Percentiles rank a stretch among this genome's conserved stretches.
phyloP scores from a whole-genome alignment of 331 rosid genomes.

The Quercus phellos region DNA sequence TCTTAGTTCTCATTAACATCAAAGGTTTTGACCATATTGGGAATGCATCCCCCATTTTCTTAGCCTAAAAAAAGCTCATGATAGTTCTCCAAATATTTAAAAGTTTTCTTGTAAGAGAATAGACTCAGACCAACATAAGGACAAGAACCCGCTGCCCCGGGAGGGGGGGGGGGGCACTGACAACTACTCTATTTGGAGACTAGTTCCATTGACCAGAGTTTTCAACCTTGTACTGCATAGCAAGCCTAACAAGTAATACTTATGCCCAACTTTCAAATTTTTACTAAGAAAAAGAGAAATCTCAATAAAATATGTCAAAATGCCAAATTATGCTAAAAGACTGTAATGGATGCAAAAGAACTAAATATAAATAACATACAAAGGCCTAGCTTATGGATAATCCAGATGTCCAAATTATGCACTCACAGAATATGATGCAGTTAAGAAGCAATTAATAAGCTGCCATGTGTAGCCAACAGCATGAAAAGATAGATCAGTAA shows the following conservation, averaged over 20 bases:
- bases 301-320: background rate
- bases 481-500: conserved; percentile 83
- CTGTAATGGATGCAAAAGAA: background rate
- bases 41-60: background rate
- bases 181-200: background rate
- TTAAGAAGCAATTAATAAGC: conserved; percentile 80
- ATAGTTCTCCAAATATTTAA: background rate
- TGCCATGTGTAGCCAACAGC: conserved; percentile 93
- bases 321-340: conserved; percentile 7
- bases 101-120: background rate
- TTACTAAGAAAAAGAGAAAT: background rate
- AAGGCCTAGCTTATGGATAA: background rate
- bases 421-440: conserved; percentile 99
- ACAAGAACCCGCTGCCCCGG: too few species aligned
- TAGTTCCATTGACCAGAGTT: background rate
- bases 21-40: background rate
- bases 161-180: background rate
- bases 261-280: background rate
- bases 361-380: background rate
- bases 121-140: too few species aligned
- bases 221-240: background rate
- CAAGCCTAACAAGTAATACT: background rate
- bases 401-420: conserved; percentile 2
- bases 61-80: background rate
- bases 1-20: background rate